Percentiles rank a stretch among this genome's conserved stretches.
Conservation (phyloP, 371 early-diverging fungal species). For the Apophysomyces elegans region DNA sequence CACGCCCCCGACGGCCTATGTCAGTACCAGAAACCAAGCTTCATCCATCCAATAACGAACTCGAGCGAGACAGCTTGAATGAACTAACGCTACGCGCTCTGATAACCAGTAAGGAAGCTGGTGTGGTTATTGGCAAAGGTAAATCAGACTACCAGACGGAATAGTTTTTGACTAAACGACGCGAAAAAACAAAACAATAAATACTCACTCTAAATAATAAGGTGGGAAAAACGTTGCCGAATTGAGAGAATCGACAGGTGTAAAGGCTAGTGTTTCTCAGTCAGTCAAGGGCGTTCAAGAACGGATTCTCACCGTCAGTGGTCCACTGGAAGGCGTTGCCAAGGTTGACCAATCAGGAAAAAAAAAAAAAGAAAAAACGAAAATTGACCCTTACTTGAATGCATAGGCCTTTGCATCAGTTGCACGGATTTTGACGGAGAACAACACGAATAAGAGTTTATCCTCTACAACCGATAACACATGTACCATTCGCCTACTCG, state of each 20-base stretch:
- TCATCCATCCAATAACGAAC: not conserved
- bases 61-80: constrained; percentile 1
- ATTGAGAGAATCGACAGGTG: constrained; percentile 80
- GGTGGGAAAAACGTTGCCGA: constrained; percentile 85
- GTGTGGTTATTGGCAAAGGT: constrained; percentile 89
- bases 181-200: not conserved
- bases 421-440: constrained; percentile 78
- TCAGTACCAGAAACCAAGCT: not conserved
- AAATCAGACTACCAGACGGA: not conserved
- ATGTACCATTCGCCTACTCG: constrained; percentile 68
- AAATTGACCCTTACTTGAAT: not conserved
- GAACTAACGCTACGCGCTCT: constrained; percentile 82
- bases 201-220: not conserved
- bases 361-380: not conserved
- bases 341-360: constrained; percentile 42
- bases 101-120: constrained; percentile 91
- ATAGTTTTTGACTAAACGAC: not conserved
- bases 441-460: constrained; percentile 24
- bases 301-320: constrained; percentile 84
- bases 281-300: constrained; percentile 84
- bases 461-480: constrained; percentile 32
- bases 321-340: constrained; percentile 76
- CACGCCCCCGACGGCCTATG: constrained; percentile 1
- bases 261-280: constrained; percentile 87
- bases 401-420: constrained; percentile 34